These are phyloP conservation scores for Flaveria robusta DNA, from an alignment of 129 eudicot genomes.

Conservation along the genomic window DNA sequence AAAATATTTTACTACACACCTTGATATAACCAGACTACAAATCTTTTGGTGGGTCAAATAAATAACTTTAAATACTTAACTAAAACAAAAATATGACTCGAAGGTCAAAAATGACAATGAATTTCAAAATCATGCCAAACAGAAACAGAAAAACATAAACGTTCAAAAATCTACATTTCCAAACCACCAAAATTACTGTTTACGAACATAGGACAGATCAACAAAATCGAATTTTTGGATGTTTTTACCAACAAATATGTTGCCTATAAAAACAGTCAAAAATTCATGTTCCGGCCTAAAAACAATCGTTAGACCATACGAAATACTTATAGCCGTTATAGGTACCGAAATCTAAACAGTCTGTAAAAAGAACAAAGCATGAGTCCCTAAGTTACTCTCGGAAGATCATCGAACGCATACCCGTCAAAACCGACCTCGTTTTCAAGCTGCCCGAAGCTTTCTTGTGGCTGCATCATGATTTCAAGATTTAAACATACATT, in stretches of 20 bases:
- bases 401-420: slow-evolving; percentile 66
- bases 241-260: slow-evolving; percentile 46
- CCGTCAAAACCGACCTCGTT: slow-evolving; percentile 64
- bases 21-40: too few relatives aligned
- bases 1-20: too few relatives aligned
- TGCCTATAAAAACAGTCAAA: slow-evolving; percentile 44
- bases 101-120: background rate
- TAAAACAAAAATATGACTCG: too few relatives aligned
- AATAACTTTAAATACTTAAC: too few relatives aligned
- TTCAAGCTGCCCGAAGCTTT: slow-evolving; percentile 52
- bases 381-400: slow-evolving; percentile 41
- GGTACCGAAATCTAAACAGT: background rate
- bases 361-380: background rate
- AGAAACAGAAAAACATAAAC: background rate
- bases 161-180: slow-evolving; percentile 13
- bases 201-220: background rate
- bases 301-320: slow-evolving; percentile 7
- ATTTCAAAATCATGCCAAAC: background rate
- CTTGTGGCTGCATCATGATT: slow-evolving; percentile 40
- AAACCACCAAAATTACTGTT: background rate
- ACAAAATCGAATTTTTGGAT: slow-evolving; percentile 33
- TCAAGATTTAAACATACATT: slow-evolving; percentile 21
- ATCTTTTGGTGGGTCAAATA: too few relatives aligned
- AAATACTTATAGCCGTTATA: too few relatives aligned
- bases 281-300: slow-evolving; percentile 27